Percentiles rank a stretch among this genome's conserved stretches.
These are phyloP conservation scores for Mycena amicta DNA, from an alignment of 768 basidiomycete genomes.

Conservation along the genomic window DNA sequence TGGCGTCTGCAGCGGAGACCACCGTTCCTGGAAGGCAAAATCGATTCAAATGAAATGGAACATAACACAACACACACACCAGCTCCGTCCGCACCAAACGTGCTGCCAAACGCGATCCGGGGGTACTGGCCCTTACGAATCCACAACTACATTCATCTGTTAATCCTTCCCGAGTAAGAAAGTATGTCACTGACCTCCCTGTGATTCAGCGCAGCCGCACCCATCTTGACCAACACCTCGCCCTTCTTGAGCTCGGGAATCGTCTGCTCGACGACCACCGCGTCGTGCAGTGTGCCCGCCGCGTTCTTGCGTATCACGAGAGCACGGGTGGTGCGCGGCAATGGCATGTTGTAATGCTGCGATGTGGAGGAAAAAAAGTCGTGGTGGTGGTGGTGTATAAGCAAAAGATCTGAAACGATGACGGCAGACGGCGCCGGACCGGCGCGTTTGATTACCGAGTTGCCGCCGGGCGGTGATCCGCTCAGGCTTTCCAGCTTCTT, in stretches of 20 bases:
- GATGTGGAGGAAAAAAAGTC: too few species aligned
- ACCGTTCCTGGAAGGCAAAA: constrained; percentile 53
- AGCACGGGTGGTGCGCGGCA: constrained; percentile 49
- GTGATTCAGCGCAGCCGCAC: constrained; percentile 77
- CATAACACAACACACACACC: constrained; percentile 41
- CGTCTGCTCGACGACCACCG: constrained; percentile 49
- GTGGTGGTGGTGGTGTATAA: too few species aligned
- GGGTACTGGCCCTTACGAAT: constrained; percentile 72
- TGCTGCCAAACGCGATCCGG: constrained; percentile 55
- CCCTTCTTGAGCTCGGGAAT: constrained; percentile 55
- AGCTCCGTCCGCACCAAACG: constrained; percentile 75
- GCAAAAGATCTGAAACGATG: too few species aligned
- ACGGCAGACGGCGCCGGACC: too few species aligned
- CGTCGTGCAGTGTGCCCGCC: constrained; percentile 60
- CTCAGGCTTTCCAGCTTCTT: too few species aligned
- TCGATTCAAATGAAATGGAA: too few species aligned
- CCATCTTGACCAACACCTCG: constrained; percentile 67
- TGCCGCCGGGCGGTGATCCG: too few species aligned
- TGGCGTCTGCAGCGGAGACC: constrained; percentile 52
- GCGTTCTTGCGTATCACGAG: constrained; percentile 51
- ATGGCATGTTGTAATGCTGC: too few species aligned
- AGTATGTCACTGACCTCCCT: constrained; percentile 63
- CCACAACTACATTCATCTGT: constrained; percentile 64
- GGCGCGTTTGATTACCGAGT: too few species aligned
- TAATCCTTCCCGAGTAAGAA: too few species aligned